phyloP scores from a whole-genome alignment of 2,329 filamentous ascomycete genomes.

The Colletotrichum sp. region DNA sequence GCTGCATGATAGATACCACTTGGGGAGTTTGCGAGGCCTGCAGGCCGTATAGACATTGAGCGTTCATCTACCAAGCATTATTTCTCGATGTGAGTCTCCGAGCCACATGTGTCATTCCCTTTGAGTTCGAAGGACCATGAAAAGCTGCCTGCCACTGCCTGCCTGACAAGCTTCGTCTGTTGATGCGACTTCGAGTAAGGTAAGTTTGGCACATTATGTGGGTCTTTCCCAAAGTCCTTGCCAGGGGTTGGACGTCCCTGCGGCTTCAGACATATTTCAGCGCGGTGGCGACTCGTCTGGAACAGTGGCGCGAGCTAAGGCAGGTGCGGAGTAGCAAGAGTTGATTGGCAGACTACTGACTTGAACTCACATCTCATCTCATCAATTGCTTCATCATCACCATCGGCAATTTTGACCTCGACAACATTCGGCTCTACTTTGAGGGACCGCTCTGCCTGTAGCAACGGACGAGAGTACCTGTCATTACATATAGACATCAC shows the following conservation, averaged over 20 bases:
- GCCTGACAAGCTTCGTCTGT: not conserved
- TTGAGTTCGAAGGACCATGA: not conserved
- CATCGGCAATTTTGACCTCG: not conserved
- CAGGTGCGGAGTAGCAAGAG: no score
- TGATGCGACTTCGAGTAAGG: not conserved
- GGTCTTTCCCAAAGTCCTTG: not conserved
- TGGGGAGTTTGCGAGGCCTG: not conserved
- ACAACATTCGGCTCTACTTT: not conserved
- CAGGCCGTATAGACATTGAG: not conserved
- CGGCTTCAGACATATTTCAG: not conserved
- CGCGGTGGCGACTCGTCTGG: not conserved
- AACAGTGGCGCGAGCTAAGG: not conserved
- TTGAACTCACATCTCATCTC: not conserved
- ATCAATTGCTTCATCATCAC: not conserved
- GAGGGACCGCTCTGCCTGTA: not conserved
- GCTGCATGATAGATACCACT: slow-evolving; percentile 20
- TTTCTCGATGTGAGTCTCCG: not conserved
- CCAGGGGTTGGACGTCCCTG: not conserved
- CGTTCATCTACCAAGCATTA: not conserved
- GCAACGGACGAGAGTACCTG: not conserved
- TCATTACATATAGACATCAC: not conserved
- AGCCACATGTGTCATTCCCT: not conserved
- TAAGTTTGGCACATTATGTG: not conserved
- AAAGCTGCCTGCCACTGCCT: not conserved
- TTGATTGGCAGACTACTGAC: not conserved